Base-by-base conservation (phyloP, 148 eudicot genomes). In the Rhododendron griersonianum region DNA sequence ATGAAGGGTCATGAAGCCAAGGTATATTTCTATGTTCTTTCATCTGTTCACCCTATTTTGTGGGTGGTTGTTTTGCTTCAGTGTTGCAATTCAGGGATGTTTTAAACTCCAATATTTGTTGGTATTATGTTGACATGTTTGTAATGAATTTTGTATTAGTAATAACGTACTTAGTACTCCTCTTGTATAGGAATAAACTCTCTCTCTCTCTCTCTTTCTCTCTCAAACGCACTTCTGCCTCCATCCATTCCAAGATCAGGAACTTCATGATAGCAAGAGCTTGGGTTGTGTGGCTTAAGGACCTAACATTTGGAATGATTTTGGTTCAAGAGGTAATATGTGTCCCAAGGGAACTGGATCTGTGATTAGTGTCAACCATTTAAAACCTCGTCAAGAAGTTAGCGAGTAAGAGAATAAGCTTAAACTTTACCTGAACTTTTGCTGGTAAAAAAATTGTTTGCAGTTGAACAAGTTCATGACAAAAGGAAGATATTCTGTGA, bases 1-100 rank as follows among this genome's bases (percentile, higher is more conserved):
- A 82, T 86, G 88, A 86, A 82, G 88, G 85, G 85, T 75, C 81
- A 82, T 30, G 88, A 86, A 57, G 74, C 88, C 57, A 86, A 86
- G 85, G 88, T 86, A 86, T 28, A 14, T 7, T 13, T 10, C 25
- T 39, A 33, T 55, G 44, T 19, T 41, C 45, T 41, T 41, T 41
- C 45, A 41, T 41, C 45, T 41, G 45, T 41, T 41, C 45, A 41
- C 45, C 45, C 45, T 15, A 15, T 53, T 53, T 53, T 53, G 59
- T 80, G 35, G 10, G 7, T 41, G 39, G 47, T 23, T 28, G 23
- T 23, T 61, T 14, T 81, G 35, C 19, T 53, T 48, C 33, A 28
- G 25, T 80, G 59, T 83, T 67, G 61, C 10, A 39, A 9, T 41
- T 44, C 47, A 44, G 50, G n/a, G 21, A 1, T 65, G 28, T n/a